Percentiles rank a stretch among this genome's conserved stretches.
Conservation (phyloP, 306 rosid genomes). For the Rosa chinensis region DNA sequence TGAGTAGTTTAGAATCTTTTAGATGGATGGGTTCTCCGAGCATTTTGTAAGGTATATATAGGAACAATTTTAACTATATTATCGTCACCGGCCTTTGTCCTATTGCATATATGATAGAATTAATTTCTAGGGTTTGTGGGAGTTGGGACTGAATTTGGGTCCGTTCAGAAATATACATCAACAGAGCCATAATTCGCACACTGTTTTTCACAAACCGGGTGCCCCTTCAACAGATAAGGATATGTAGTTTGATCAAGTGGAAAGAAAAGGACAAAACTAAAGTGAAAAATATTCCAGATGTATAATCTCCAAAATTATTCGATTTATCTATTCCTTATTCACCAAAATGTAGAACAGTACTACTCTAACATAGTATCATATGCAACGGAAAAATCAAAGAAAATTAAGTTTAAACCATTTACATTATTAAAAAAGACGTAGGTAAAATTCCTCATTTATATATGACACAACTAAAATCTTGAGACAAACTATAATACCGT, state of each 20-base stretch:
- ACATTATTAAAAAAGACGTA: no score
- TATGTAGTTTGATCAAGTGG: not conserved
- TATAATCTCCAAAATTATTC: not conserved
- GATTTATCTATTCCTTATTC: not conserved
- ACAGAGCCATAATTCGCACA: not conserved
- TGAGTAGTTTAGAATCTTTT: not conserved
- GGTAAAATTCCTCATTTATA: no score
- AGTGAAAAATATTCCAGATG: not conserved
- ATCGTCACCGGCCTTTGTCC: not conserved
- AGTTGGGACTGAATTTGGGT: not conserved
- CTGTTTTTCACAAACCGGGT: slow-evolving; percentile 2
- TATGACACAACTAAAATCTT: no score
- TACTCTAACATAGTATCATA: no score
- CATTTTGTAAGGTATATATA: not conserved
- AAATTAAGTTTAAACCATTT: no score
- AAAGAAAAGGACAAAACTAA: not conserved
- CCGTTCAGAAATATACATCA: not conserved
- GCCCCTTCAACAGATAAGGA: not conserved
- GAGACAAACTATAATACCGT: no score
- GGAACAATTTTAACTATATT: not conserved
- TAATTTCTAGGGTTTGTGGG: not conserved
- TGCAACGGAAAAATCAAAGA: no score
- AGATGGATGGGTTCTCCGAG: not conserved
- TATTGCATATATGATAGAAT: not conserved
- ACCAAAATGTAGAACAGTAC: no score